phyloP scores from a whole-genome alignment of 306 rosid species.

The Lagenaria siceraria region DNA sequence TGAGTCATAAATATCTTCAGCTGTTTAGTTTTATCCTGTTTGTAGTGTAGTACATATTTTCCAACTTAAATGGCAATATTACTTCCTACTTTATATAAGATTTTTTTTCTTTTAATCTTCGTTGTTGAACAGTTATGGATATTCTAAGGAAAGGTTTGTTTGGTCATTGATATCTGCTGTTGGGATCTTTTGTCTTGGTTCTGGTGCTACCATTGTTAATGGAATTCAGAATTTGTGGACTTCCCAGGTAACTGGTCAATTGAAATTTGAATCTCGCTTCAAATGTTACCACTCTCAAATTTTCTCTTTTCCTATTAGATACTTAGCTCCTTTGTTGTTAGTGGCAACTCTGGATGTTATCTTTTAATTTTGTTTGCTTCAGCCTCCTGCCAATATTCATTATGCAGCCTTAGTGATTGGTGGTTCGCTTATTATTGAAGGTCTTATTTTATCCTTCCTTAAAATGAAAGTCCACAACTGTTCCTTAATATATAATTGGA shows the following conservation, averaged over 20 bases:
- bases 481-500: background rate
- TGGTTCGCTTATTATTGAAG: constrained; percentile 90
- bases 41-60: background rate
- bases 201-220: constrained; percentile 87
- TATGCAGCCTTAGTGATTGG: constrained; percentile 81
- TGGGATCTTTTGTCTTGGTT: constrained; percentile 97
- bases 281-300: background rate
- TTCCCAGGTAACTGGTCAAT: constrained; percentile 47
- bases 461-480: background rate
- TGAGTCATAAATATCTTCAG: constrained; percentile 30
- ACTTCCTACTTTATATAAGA: background rate
- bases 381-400: constrained; percentile 78
- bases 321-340: background rate
- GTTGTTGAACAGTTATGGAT: constrained; percentile 65
- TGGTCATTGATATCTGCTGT: constrained; percentile 99
- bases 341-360: background rate
- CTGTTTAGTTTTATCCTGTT: background rate
- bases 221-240: constrained; percentile 95
- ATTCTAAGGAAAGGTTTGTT: constrained; percentile 97
- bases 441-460: constrained; percentile 26
- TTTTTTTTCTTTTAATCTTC: background rate
- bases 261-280: background rate
- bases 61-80: background rate
- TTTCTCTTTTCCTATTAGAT: background rate
- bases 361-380: constrained; percentile 19